Percentiles rank a stretch among this genome's conserved stretches.
Evolutionary conservation across 1,284 basidiomycete genomes (phyloP).

Genomic region (Dichomitus squalens): DNA sequence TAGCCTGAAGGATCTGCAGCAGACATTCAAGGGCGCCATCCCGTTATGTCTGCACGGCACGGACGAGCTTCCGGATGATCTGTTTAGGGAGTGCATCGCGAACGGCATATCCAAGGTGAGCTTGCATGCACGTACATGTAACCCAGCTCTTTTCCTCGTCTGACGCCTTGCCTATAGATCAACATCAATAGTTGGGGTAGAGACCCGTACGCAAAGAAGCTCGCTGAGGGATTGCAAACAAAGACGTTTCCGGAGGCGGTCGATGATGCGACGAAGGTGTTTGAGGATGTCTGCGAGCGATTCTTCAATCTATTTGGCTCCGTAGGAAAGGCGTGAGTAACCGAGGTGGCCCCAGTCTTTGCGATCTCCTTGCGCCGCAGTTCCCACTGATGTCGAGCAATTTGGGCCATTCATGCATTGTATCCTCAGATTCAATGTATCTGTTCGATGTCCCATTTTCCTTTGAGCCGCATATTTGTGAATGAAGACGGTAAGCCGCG

Average conservation of each 20-base stretch:
- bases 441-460: no score
- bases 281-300: constrained; percentile 43
- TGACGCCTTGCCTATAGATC: constrained; percentile 33
- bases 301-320: constrained; percentile 47
- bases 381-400: no score
- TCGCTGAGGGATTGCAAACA: constrained; percentile 36
- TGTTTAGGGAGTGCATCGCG: constrained; percentile 47
- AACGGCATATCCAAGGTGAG: constrained; percentile 49
- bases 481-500: background rate
- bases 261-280: constrained; percentile 47
- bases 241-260: constrained; percentile 50
- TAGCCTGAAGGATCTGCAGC: constrained; percentile 41
- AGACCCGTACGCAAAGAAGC: constrained; percentile 43
- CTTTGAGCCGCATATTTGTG: no score
- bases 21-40: constrained; percentile 38
- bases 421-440: no score
- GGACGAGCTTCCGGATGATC: constrained; percentile 45
- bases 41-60: constrained; percentile 51
- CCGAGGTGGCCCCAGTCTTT: background rate
- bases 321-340: constrained; percentile 38
- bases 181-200: constrained; percentile 53
- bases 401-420: no score
- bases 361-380: no score
- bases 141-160: background rate
- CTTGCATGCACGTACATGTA: background rate